Conservation (phyloP, 176 grass and related monocot genomes). For the Phyllostachys edulis region DNA sequence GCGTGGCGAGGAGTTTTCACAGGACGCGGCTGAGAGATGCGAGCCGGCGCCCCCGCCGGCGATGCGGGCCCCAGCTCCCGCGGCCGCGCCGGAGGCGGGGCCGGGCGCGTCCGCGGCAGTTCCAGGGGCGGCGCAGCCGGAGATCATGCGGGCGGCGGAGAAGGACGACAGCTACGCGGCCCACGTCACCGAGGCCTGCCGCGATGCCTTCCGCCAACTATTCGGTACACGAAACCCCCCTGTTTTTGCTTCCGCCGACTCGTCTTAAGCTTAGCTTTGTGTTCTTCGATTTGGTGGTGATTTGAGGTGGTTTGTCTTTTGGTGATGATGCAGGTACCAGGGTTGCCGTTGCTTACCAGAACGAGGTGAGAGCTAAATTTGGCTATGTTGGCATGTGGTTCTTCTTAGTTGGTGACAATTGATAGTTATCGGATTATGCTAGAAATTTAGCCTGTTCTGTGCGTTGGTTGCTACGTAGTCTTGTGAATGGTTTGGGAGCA, state of each 20-base stretch:
- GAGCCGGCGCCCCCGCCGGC: slow-evolving; percentile 22
- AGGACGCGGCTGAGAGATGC: slow-evolving; percentile 32
- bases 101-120: slow-evolving; percentile 40
- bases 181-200: slow-evolving; percentile 93
- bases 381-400: not conserved
- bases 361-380: slow-evolving; percentile 59
- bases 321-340: slow-evolving; percentile 70
- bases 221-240: slow-evolving; percentile 51
- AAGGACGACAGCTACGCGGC: slow-evolving; percentile 93
- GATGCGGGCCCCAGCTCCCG: slow-evolving; percentile 62
- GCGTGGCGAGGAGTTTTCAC: not conserved
- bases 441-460: not conserved
- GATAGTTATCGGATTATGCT: not conserved
- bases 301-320: slow-evolving; percentile 21
- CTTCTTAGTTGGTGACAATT: not conserved
- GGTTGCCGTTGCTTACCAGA: slow-evolving; percentile 80
- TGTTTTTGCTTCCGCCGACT: not conserved
- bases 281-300: not conserved
- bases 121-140: slow-evolving; percentile 79
- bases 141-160: slow-evolving; percentile 97
- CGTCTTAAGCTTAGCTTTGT: not conserved
- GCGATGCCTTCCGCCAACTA: slow-evolving; percentile 84
- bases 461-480: not conserved
- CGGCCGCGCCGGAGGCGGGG: not conserved
- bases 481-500: not conserved